phyloP scores from a whole-genome alignment of 768 basidiomycete genomes.

The Piloderma croceum region DNA sequence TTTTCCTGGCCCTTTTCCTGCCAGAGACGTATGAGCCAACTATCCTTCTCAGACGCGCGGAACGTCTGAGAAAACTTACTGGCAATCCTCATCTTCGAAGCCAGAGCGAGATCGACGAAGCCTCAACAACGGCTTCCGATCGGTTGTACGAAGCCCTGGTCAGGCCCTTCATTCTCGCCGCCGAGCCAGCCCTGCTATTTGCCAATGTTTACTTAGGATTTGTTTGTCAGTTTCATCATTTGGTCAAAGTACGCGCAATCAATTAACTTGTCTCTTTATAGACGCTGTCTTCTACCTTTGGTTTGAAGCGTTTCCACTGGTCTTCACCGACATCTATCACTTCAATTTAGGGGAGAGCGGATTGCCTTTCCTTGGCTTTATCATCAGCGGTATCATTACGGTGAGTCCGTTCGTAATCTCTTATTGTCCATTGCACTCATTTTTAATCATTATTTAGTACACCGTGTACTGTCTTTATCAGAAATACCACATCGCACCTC shows the following conservation, averaged over 20 bases:
- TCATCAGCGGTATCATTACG: slow-evolving; percentile 14
- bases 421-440: too few relatives aligned
- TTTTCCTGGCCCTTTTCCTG: slow-evolving; percentile 23
- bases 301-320: slow-evolving; percentile 30
- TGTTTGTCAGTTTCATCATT: slow-evolving; percentile 18
- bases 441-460: slow-evolving; percentile 7
- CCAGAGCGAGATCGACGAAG: too few relatives aligned
- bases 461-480: slow-evolving; percentile 17
- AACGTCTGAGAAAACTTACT: too few relatives aligned
- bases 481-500: slow-evolving; percentile 18
- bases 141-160: slow-evolving; percentile 25
- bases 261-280: neutral
- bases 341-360: slow-evolving; percentile 27
- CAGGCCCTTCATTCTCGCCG: slow-evolving; percentile 25
- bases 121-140: too few relatives aligned
- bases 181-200: slow-evolving; percentile 26
- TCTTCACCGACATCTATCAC: too few relatives aligned
- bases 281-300: slow-evolving; percentile 29
- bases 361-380: slow-evolving; percentile 26
- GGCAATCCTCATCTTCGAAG: too few relatives aligned
- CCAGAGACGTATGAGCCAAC: slow-evolving; percentile 29
- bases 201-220: slow-evolving; percentile 28
- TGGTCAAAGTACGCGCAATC: too few relatives aligned
- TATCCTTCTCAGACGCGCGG: too few relatives aligned
- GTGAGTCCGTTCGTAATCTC: slow-evolving; percentile 7